Conservation (phyloP, 192 early-diverging fungal species). For the Linnemannia exigua region DNA sequence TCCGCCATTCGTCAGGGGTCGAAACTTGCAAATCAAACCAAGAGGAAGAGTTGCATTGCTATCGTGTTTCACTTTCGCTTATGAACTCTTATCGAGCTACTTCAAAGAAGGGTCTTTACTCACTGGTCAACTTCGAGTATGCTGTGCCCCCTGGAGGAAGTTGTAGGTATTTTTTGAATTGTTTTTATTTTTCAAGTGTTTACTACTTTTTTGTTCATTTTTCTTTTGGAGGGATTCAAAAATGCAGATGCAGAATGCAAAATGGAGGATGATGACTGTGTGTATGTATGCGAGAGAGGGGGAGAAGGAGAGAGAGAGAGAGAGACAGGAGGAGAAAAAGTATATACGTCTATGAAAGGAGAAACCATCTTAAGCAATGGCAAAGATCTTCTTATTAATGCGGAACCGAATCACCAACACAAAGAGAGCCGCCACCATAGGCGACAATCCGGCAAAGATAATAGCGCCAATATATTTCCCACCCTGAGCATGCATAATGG, state of each 20-base stretch:
- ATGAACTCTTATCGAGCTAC: no score
- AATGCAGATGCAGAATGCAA: not conserved
- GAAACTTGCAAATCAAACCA: no score
- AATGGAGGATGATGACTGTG: not conserved
- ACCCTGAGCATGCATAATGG: constrained; percentile 19
- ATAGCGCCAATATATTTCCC: constrained; percentile 34
- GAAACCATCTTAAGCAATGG: constrained; percentile 39
- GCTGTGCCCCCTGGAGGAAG: no score
- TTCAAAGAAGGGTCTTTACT: no score
- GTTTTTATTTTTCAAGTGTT: not conserved
- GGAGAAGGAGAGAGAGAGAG: not conserved
- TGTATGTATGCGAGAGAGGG: not conserved
- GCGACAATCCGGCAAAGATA: constrained; percentile 30
- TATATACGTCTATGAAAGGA: no score
- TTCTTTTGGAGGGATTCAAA: no score
- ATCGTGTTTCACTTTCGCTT: no score
- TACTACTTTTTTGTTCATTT: not conserved
- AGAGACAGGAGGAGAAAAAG: no score
- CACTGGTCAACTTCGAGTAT: no score
- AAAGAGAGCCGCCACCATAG: constrained; percentile 27
- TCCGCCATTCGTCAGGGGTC: no score
- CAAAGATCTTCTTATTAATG: constrained; percentile 29
- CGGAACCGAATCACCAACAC: constrained; percentile 34
- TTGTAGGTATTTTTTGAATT: not conserved
- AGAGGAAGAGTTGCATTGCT: no score